phyloP scores from a whole-genome alignment of 345 rosid genomes.

The Nasturtium officinale region DNA sequence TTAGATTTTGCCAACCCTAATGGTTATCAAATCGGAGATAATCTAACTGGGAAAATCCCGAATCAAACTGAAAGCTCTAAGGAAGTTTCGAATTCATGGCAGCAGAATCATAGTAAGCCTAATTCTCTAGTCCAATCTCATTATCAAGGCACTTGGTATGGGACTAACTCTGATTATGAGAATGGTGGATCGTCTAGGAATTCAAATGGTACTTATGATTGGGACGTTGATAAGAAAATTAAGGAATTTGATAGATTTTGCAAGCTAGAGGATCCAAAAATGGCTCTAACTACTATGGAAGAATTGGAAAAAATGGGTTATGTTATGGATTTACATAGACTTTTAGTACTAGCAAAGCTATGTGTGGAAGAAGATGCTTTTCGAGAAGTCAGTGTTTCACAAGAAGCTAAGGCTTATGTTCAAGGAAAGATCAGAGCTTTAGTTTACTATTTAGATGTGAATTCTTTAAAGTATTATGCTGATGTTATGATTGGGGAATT shows the following conservation, averaged over 20 bases:
- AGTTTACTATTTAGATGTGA: constrained; percentile 42
- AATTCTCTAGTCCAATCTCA: constrained; percentile 10
- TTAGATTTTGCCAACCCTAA: constrained; percentile 44
- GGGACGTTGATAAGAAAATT: constrained; percentile 22
- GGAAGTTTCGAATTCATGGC: constrained; percentile 26
- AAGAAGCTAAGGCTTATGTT: constrained; percentile 54
- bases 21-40: constrained; percentile 11
- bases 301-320: constrained; percentile 48
- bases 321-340: constrained; percentile 51
- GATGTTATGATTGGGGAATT: constrained; percentile 41
- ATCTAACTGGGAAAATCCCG: background rate
- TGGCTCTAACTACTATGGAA: constrained; percentile 52
- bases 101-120: background rate
- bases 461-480: constrained; percentile 25
- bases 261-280: constrained; percentile 54
- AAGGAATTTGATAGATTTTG: constrained; percentile 56
- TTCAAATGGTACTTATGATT: constrained; percentile 37
- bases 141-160: constrained; percentile 22
- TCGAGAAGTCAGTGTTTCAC: constrained; percentile 52
- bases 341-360: constrained; percentile 50
- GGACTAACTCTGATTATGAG: constrained; percentile 11
- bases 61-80: background rate
- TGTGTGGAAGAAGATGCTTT: constrained; percentile 61
- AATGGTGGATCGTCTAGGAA: constrained; percentile 31
- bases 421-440: constrained; percentile 35